Evolutionary conservation across 805 yeast genomes (phyloP), one percentile per base, ranked within the genome.

Genomic region (Vanderwaltozyma yarrowii): DNA sequence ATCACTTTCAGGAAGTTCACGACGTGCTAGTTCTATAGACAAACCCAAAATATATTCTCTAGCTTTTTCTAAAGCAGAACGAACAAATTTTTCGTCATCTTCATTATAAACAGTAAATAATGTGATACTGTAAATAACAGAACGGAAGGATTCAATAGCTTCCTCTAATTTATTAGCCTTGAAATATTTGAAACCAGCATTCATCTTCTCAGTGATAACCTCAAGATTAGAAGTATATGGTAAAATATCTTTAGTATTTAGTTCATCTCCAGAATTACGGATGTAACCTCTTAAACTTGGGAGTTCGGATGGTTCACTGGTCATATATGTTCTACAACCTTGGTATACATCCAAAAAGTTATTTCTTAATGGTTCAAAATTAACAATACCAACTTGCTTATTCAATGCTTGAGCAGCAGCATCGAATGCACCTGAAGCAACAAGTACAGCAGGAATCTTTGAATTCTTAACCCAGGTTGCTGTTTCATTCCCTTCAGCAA

Each of bases 371-470:
- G 97, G 97, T 53, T 79, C 94, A 58, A 94, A 89, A 49, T 84
- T 71, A 20, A 75, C 79, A 36, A 85, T 74, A 51, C 96, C 98
- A 32, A 80, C 69, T 62, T 94, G 98, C 54, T 89, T 81, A 66
- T 80, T 78, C 52, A 92, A 72, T 56, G 94, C 74, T 52, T 87
- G 94, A 29, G 96, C 92, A 28, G 97, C 99, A 38, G 89, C 82
- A 48, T 87, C 96, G 58, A 89, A 89, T 4, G 94, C 83, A 51
- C 99, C 99, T 2, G 96, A 87, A 2, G 98, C 96, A 52, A 81
- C 87, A 51, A 86, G 84, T 20, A 85, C 86, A 23, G 95, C 96
- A 4, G 96, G 86, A 39, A 88, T 73, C 45, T 80, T 82, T 14
- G 95, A 83, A 61, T 82, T 85, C 47, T 89, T 80, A 23, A 84